Evolutionary conservation across 208 protist species (phyloP).

Genomic region (Trypanosoma melophagium): DNA sequence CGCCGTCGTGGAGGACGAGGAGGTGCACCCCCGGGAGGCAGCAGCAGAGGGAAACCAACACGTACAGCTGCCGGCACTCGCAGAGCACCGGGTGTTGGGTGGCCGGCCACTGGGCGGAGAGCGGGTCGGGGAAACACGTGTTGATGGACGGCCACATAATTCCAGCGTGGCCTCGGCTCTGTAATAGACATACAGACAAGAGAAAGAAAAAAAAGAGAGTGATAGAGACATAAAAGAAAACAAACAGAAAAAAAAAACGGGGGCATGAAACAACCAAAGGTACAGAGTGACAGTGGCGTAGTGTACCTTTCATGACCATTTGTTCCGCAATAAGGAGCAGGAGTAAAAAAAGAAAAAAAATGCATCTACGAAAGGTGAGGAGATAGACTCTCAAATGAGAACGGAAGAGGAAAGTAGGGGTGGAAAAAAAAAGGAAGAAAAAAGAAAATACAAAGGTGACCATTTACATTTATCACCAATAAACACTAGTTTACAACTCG

Average conservation of each 20-base stretch:
- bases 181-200: constrained; percentile 16
- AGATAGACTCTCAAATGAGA: too few relatives aligned
- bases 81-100: constrained; percentile 73
- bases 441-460: too few relatives aligned
- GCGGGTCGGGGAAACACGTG: constrained; percentile 82
- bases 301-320: too few relatives aligned
- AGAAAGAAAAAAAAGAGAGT: constrained; percentile 20
- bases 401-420: too few relatives aligned
- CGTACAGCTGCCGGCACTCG: constrained; percentile 85
- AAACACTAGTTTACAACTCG: constrained; percentile 14
- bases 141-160: constrained; percentile 55
- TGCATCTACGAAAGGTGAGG: too few relatives aligned
- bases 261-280: background rate
- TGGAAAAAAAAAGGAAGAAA: too few relatives aligned
- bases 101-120: constrained; percentile 74
- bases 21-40: constrained; percentile 78
- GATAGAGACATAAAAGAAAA: background rate
- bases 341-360: too few relatives aligned
- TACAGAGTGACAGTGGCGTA: too few relatives aligned
- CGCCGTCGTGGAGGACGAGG: constrained; percentile 72
- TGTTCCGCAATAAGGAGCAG: too few relatives aligned
- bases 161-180: background rate
- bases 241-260: background rate
- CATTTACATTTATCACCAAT: background rate
- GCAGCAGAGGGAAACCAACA: constrained; percentile 81